Evolutionary conservation across 108 stramenopile species (phyloP).

Genomic region (Skeletonema tropicum): DNA sequence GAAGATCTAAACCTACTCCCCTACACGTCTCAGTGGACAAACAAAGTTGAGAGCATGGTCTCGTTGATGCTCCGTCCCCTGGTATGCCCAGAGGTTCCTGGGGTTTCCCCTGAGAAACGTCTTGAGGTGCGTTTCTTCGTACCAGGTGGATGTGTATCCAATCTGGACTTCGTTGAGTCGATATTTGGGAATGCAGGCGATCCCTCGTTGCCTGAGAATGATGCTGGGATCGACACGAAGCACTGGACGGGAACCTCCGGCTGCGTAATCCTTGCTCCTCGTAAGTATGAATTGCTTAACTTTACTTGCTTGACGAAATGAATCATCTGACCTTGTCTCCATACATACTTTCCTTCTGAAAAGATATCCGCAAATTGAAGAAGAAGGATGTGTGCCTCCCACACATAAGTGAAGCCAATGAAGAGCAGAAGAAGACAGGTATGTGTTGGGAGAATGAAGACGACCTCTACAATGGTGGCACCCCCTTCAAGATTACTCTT

Average conservation of each 20-base stretch:
- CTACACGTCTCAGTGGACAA: constrained; percentile 55
- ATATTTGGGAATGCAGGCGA: constrained; percentile 68
- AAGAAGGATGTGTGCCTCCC: constrained; percentile 63
- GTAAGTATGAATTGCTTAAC: neutral
- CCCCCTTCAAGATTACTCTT: constrained; percentile 62
- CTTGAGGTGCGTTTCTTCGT: constrained; percentile 64
- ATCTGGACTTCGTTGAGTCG: constrained; percentile 59
- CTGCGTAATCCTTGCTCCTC: constrained; percentile 59
- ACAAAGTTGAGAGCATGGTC: constrained; percentile 58
- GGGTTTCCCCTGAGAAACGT: constrained; percentile 56
- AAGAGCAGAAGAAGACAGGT: constrained; percentile 57
- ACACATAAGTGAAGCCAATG: constrained; percentile 52
- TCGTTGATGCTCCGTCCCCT: constrained; percentile 58
- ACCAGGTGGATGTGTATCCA: constrained; percentile 62
- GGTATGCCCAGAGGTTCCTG: constrained; percentile 60
- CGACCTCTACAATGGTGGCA: constrained; percentile 61
- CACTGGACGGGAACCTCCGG: constrained; percentile 67
- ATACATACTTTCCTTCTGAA: neutral
- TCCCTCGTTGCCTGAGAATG: constrained; percentile 60
- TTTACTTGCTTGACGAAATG: neutral
- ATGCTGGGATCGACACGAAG: constrained; percentile 54
- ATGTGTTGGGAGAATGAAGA: constrained; percentile 57
- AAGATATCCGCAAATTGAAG: constrained; percentile 37
- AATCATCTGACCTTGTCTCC: neutral
- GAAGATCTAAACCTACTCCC: constrained; percentile 55